Base-by-base conservation (phyloP, 2,329 filamentous ascomycete genomes). In the Penicillium brasilianum region DNA sequence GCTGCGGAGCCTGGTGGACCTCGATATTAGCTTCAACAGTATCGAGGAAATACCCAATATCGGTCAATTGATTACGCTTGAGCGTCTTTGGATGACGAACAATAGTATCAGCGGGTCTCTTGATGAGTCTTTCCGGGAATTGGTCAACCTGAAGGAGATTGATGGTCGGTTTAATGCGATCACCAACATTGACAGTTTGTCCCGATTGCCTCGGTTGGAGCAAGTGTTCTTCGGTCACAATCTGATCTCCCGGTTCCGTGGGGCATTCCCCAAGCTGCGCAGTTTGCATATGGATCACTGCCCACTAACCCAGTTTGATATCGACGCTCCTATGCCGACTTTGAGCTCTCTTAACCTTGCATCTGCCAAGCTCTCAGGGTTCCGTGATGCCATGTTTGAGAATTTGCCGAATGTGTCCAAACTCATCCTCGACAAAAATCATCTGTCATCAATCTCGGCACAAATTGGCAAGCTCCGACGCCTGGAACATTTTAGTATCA, bases 1-100 rank as follows among this genome's bases (percentile, higher is more conserved):
- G 25, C 81, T 99, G 20, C 87, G 87, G 66, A 93, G 90, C 46
- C 80, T 99, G 49, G 91, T 97, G 13, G 94, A 99, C 73, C 85
- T 99, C 43, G 95, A 99, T 71, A 87, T 99, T 73, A 98, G 94
- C 75, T 99, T 99, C 85, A 99, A 99, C 74, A 87, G 89, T 43
- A 97, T 99, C 64, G 86, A 86, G 11, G 85, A 82, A 57, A 80
- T 99, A 8, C 93, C 93, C 0, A 88, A 88, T 64, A 91, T 99
- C 66, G 92, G 93, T 7, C 87, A 88, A 58, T 79, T 99, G 60
- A 87, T 84, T 60, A 91, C 88, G 57, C 80, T 99, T 39, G 95
- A 98, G 77, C 88, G 93, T 65, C 85, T 99, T 32, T 92, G 95
- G 80, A 94, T 97, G 68, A 98, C 95, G 1, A 99, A 99, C 79